These are phyloP conservation scores for Talaromyces amestolkiae DNA, from an alignment of 2,329 filamentous ascomycete species.

Conservation along the genomic window DNA sequence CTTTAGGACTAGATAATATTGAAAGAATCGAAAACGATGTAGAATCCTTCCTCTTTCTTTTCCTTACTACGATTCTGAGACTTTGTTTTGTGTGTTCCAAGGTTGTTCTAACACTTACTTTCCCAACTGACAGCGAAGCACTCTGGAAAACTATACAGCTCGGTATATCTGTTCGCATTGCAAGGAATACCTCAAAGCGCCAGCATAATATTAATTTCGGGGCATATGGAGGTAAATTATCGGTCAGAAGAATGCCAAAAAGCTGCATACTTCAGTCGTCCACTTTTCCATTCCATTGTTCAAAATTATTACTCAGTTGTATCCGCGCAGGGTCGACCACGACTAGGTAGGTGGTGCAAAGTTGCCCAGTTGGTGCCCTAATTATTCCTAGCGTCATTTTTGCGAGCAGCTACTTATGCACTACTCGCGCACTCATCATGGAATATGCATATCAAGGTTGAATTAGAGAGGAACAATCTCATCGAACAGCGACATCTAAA, in stretches of 20 bases:
- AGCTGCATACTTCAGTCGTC: no score
- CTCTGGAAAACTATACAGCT: no score
- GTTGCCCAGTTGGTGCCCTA: not conserved
- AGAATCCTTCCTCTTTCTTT: not conserved
- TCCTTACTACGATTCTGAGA: not conserved
- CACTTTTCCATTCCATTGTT: no score
- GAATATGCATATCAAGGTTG: not conserved
- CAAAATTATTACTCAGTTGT: no score
- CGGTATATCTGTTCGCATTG: no score
- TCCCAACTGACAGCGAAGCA: not conserved
- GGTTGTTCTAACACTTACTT: not conserved
- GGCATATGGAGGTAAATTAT: no score
- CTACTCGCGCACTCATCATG: not conserved
- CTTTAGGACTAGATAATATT: not conserved
- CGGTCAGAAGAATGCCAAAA: no score
- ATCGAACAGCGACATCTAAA: not conserved
- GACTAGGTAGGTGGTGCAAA: no score
- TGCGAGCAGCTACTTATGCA: not conserved
- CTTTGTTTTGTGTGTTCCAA: not conserved
- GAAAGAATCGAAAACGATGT: not conserved
- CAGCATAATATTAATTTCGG: no score
- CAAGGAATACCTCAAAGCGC: no score
- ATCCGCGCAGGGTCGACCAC: no score
- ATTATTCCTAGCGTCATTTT: not conserved
- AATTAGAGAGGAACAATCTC: not conserved